These are phyloP conservation scores for Diaporthe aspalathi DNA, from an alignment of 2,329 filamentous ascomycete species.

Conservation along the genomic window DNA sequence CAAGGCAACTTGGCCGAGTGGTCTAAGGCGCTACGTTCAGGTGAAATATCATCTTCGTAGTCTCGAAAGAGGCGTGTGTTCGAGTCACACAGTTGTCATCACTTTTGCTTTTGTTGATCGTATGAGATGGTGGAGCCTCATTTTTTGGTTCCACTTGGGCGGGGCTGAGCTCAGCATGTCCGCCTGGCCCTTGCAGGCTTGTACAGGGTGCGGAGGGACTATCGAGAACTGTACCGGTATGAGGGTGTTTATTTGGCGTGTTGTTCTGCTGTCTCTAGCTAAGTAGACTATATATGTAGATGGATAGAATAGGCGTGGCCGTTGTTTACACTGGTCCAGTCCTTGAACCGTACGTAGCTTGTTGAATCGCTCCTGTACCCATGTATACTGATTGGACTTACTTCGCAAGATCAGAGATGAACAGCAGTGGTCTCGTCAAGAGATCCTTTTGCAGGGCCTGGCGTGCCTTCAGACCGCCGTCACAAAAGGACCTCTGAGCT, in stretches of 20 bases:
- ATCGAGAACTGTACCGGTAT: too few species aligned
- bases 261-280: neutral
- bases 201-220: too few species aligned
- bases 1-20: slow-evolving; percentile 16
- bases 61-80: slow-evolving; percentile 23
- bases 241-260: neutral
- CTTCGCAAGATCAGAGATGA: neutral
- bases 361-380: too few species aligned
- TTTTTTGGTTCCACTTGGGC: neutral
- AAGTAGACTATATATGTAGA: too few species aligned
- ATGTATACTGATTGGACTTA: neutral
- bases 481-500: slow-evolving; percentile 3
- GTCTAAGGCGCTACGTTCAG: slow-evolving; percentile 26
- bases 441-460: neutral
- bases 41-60: slow-evolving; percentile 10
- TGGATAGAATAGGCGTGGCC: too few species aligned
- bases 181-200: neutral
- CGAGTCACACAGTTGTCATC: slow-evolving; percentile 10
- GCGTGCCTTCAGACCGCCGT: neutral
- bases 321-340: too few species aligned
- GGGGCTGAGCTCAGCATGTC: neutral
- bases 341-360: too few species aligned
- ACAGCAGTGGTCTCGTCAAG: neutral
- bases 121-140: neutral
- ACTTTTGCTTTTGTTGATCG: neutral